A percentile compares a stretch with the other conserved stretches of the same genome.
These are phyloP conservation scores for Diaporthe amygdali DNA, from an alignment of 2,329 filamentous ascomycete species.

Conservation along the genomic window DNA sequence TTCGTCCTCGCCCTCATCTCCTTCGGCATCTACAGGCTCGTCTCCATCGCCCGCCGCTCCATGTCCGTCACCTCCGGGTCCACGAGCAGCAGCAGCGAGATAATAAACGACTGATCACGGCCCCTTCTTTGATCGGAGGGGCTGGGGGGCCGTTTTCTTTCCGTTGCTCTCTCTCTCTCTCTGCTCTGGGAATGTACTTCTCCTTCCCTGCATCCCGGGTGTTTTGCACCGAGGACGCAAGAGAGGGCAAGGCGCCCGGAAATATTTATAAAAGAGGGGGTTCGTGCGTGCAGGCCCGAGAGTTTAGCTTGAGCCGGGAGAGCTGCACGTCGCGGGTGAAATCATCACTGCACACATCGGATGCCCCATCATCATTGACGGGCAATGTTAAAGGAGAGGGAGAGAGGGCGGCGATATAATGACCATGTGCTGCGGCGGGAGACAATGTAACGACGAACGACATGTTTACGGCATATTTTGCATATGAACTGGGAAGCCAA, in stretches of 20 bases:
- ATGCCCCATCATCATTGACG: background rate
- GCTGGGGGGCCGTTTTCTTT: no score
- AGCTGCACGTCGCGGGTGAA: no score
- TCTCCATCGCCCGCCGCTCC: conserved; percentile 53
- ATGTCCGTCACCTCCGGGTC: conserved; percentile 44
- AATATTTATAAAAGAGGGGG: background rate
- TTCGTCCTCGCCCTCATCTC: conserved; percentile 64
- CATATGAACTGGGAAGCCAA: conserved; percentile 5
- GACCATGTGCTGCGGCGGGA: background rate
- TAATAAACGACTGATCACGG: conserved; percentile 11
- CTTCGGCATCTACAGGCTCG: conserved; percentile 68
- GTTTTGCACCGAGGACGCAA: background rate
- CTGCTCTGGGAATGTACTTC: no score
- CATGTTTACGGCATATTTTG: conserved; percentile 8
- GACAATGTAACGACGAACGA: background rate
- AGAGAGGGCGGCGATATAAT: background rate
- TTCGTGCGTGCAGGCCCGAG: background rate
- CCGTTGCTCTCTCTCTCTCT: no score
- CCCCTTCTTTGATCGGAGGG: background rate
- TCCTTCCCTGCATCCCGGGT: no score
- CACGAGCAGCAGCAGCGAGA: conserved; percentile 14
- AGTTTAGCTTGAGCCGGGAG: background rate
- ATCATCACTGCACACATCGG: background rate
- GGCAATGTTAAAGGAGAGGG: background rate
- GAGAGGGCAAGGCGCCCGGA: background rate